These are phyloP conservation scores for Anisodus tanguticus DNA, from an alignment of 257 asterid species.

Conservation along the genomic window DNA sequence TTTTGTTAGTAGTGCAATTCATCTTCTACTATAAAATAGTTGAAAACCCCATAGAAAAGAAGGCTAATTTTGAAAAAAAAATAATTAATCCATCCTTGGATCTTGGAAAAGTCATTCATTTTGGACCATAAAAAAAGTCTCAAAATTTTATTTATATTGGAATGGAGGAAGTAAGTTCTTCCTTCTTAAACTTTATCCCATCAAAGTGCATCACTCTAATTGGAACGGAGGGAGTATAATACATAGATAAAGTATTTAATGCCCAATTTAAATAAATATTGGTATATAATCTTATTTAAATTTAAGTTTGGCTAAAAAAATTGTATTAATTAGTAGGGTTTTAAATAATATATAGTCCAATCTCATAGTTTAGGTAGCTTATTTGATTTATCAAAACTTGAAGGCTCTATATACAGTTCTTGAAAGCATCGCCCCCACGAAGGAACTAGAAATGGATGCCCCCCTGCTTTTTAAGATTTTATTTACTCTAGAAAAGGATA, in stretches of 20 bases:
- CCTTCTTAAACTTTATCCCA: too few relatives aligned
- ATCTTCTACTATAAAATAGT: too few relatives aligned
- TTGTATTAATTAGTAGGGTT: not conserved
- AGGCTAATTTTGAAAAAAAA: too few relatives aligned
- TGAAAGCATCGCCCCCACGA: not conserved
- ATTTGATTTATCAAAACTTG: not conserved
- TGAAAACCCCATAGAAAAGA: too few relatives aligned
- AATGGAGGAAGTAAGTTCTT: too few relatives aligned
- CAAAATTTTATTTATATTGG: too few relatives aligned
- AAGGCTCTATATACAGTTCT: not conserved
- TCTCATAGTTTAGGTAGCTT: not conserved
- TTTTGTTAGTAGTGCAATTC: too few relatives aligned
- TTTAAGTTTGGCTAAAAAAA: not conserved
- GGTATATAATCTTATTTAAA: not conserved
- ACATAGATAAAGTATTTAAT: not conserved
- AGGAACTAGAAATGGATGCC: not conserved
- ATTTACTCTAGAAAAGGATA: not conserved
- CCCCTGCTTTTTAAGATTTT: not conserved
- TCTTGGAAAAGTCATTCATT: too few relatives aligned
- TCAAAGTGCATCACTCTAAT: too few relatives aligned
- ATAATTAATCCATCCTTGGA: too few relatives aligned
- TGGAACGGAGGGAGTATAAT: too few relatives aligned
- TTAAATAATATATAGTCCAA: not conserved
- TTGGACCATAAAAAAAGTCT: too few relatives aligned
- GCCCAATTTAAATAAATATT: not conserved